These are phyloP conservation scores for Cornus kousa DNA, from an alignment of 148 eudicot species.

Conservation along the genomic window DNA sequence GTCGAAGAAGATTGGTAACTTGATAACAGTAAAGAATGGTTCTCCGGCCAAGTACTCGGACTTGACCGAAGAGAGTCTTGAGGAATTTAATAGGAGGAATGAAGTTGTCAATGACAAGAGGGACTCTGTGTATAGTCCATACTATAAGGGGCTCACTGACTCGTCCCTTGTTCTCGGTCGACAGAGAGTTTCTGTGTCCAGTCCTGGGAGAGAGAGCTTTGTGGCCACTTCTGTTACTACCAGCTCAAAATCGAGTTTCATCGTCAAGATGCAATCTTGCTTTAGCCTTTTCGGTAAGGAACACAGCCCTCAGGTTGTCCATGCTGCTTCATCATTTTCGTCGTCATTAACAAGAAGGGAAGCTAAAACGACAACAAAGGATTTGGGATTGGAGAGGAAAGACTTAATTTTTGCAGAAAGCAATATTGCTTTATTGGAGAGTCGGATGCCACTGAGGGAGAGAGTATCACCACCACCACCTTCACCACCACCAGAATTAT, in stretches of 20 bases:
- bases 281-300: slow-evolving; percentile 9
- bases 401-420: not conserved
- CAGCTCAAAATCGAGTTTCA: slow-evolving; percentile 20
- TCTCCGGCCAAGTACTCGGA: slow-evolving; percentile 11
- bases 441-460: slow-evolving; percentile 50
- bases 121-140: slow-evolving; percentile 20
- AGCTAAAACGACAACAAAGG: not conserved
- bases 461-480: slow-evolving; percentile 21
- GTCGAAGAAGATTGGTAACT: slow-evolving; percentile 14
- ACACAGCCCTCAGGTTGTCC: slow-evolving; percentile 3
- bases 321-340: not conserved
- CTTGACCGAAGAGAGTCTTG: slow-evolving; percentile 13
- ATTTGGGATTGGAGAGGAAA: slow-evolving; percentile 4
- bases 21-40: not conserved
- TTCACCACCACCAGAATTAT: not conserved
- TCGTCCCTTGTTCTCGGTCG: slow-evolving; percentile 20
- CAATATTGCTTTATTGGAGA: not conserved
- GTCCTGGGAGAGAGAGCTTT: slow-evolving; percentile 26
- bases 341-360: not conserved
- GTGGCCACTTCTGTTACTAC: slow-evolving; percentile 11
- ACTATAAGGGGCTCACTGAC: slow-evolving; percentile 33
- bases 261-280: slow-evolving; percentile 24
- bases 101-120: slow-evolving; percentile 9
- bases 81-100: slow-evolving; percentile 24
- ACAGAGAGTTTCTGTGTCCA: slow-evolving; percentile 9